Evolutionary conservation across 495 filamentous ascomycete species (phyloP), one percentile per base, ranked within the genome.

Genomic region (Penicillium ochrochloron): DNA sequence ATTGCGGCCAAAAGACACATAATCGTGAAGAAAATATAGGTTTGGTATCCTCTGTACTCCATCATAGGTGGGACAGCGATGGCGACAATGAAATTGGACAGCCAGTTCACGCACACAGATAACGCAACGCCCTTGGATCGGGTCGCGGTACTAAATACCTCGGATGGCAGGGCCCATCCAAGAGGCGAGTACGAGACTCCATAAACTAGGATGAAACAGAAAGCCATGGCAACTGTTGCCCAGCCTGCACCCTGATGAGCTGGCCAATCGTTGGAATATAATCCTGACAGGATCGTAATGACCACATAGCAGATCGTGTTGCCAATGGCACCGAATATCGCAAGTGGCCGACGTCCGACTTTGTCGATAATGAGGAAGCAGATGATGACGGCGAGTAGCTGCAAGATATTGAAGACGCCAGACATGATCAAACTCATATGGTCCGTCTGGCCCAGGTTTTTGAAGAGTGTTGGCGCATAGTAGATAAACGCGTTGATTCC

Each of bases 51-150:
- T 60, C 87, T 88, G 72, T 87, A 86, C 44, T 76, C 67, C 70
- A 90, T 84, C 15, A 81, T 85, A 0, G 86, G 83, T 17, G 87
- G 88, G 23, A 55, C 29, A 6, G 50, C 87, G 56, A 89, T 75
- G 23, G 85, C 86, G 5, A 89, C 70, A 6, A 85, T 84, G 66
- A 89, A 88, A 76, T 88, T 86, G 75, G 85, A 88, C 3, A 88
- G 73, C 87, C 86, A 82, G n/a, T 54, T 54, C 51, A 54, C 51
- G n/a, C 51, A 54, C 27, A 54, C 51, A 12, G 51, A 54, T 55
- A 88, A 75, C 27, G 83, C 82, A 81, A 89, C 88, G 29, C 86
- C 86, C 12, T 79, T 85, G 4, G 85, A 88, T 35, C 88, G 81
- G 0, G 83, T 88, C 70, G 86, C 86, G 11, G 88, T 80, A 9